Evolutionary conservation across 345 rosid species (phyloP).

Genomic region (Abelmoschus esculentus): DNA sequence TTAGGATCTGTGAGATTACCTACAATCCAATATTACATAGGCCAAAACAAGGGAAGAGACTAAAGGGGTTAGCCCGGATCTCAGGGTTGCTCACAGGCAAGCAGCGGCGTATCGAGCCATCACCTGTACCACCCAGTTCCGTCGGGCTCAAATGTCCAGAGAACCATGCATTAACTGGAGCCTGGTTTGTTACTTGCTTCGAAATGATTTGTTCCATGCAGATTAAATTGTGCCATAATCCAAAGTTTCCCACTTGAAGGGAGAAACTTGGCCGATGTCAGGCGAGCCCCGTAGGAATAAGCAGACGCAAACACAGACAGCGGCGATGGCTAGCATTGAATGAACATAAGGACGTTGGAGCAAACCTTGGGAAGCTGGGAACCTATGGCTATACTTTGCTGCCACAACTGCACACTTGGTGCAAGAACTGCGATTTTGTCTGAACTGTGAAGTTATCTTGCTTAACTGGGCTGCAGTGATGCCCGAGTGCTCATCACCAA

Average conservation of each 20-base stretch:
- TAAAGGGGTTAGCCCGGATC: too few relatives aligned
- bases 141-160: neutral
- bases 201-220: too few relatives aligned
- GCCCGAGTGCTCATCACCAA: constrained; percentile 32
- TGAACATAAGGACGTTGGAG: constrained; percentile 70
- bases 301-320: constrained; percentile 88
- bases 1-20: neutral
- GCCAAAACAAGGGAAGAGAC: constrained; percentile 2
- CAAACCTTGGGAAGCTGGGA: constrained; percentile 45
- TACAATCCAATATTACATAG: constrained; percentile 10
- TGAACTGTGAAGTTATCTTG: constrained; percentile 8
- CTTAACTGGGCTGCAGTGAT: constrained; percentile 14
- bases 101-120: neutral
- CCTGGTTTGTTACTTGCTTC: neutral
- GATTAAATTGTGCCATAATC: constrained; percentile 58
- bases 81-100: neutral
- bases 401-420: constrained; percentile 46
- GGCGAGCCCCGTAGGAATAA: constrained; percentile 67
- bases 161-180: neutral
- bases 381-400: constrained; percentile 37
- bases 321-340: constrained; percentile 85
- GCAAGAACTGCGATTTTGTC: constrained; percentile 37
- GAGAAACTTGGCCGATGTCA: constrained; percentile 46
- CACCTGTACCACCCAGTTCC: neutral
- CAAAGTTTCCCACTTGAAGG: constrained; percentile 76